Conservation (phyloP, 352 stramenopile genomes). For the Poterioochromonas sp. region DNA sequence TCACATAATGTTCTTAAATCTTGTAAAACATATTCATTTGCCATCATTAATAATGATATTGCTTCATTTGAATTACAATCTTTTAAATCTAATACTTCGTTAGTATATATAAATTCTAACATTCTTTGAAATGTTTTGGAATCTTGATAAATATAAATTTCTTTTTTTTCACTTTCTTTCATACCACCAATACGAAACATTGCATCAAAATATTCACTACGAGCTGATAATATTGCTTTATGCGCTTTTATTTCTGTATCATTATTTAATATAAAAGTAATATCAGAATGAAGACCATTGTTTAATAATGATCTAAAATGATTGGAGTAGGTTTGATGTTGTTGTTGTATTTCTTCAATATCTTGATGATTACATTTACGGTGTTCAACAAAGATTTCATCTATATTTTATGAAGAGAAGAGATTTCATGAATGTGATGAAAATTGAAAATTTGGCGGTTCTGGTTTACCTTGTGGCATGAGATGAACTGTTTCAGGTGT, state of each 20-base stretch:
- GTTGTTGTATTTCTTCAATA: neutral
- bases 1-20: neutral
- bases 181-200: constrained; percentile 20
- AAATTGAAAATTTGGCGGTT: neutral
- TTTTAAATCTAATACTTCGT: neutral
- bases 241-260: constrained; percentile 20
- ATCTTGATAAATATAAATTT: neutral
- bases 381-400: constrained; percentile 19
- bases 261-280: constrained; percentile 22
- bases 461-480: neutral
- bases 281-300: neutral
- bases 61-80: neutral
- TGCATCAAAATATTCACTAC: constrained; percentile 25
- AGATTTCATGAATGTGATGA: neutral
- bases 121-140: neutral
- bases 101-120: constrained; percentile 25
- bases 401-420: neutral
- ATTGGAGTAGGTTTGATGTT: neutral
- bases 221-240: constrained; percentile 18
- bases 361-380: neutral
- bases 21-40: constrained; percentile 9
- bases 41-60: neutral
- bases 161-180: neutral
- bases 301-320: neutral
- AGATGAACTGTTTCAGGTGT: constrained; percentile 18